Evolutionary conservation across 2,329 filamentous ascomycete species (phyloP), one percentile per base, ranked within the genome.

Genomic region (Aspergillus amoenus): DNA sequence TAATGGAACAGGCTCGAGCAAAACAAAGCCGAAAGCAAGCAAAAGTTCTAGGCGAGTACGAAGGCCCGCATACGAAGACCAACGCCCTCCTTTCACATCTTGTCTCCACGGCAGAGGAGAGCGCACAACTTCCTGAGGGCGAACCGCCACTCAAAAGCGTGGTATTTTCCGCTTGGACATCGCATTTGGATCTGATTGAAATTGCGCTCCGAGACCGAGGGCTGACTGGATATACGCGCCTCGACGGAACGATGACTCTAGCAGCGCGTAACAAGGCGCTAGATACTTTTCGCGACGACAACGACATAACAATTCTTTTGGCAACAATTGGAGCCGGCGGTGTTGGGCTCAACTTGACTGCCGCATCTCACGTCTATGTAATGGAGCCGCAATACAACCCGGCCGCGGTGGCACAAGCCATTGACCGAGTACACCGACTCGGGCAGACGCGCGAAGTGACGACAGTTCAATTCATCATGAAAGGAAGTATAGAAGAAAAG

Each of bases 361-460:
- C 90, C 0, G 93, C 88, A 32, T 94, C 87, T 70, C 89, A 85
- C 55, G 93, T 95, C 13, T 97, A 94, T 72, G 89, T 97, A 67
- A 97, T 99, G 93, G 94, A 99, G 72, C 94, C 94, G 5, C 93
- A 97, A 70, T 99, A 93, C 78, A 99, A 99, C 68, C 94, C 94
- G 0, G 93, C 92, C 0, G 91, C 93, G 0, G 93, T 99, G 73
- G 90, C 92, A 5, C 94, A 99, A 76, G 94, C 94, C 2, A 84
- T 97, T 7, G 94, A 97, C 71, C 90, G 94, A 30, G 91, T 99
- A 5, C 93, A 96, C 72, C 87, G 93, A 17, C 80, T 97, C 2
- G 93, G 94, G 0, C 94, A 99, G 78, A 94, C 85, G 66, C 83
- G 94, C n/a, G 84, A 88, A 12, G 94, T 99, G 0, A 84, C 84